These are phyloP conservation scores for Plasmodium chabaudi DNA, from an alignment of 169 alveolate genomes.

Conservation along the genomic window DNA sequence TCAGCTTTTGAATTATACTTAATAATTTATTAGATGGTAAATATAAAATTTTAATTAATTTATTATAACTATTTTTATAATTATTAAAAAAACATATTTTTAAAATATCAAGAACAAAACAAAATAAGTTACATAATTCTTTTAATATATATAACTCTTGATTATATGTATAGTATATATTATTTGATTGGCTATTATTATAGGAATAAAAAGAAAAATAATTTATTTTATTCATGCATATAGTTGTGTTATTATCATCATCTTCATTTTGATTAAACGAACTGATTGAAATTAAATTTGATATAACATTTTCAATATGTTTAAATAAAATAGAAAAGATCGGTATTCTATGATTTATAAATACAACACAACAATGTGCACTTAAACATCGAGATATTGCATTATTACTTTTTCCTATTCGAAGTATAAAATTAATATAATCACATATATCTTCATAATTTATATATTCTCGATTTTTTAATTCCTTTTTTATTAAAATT, in stretches of 20 bases:
- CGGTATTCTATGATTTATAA: slow-evolving; percentile 72
- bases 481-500: slow-evolving; percentile 47
- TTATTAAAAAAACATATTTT: slow-evolving; percentile 58
- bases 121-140: slow-evolving; percentile 37
- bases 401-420: slow-evolving; percentile 73
- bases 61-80: slow-evolving; percentile 66
- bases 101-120: slow-evolving; percentile 43
- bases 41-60: slow-evolving; percentile 41
- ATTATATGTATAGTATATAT: slow-evolving; percentile 55
- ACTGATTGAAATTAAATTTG: slow-evolving; percentile 17
- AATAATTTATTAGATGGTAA: slow-evolving; percentile 38
- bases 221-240: slow-evolving; percentile 63
- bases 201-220: slow-evolving; percentile 63
- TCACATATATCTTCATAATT: slow-evolving; percentile 74
- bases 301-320: slow-evolving; percentile 26
- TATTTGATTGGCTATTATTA: slow-evolving; percentile 44
- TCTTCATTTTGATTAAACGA: neutral
- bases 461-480: slow-evolving; percentile 57
- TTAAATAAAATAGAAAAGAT: slow-evolving; percentile 56
- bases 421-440: slow-evolving; percentile 54
- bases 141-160: slow-evolving; percentile 48
- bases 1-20: slow-evolving; percentile 3
- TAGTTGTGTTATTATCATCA: slow-evolving; percentile 28
- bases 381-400: slow-evolving; percentile 50
- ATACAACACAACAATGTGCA: slow-evolving; percentile 65